Evolutionary conservation across 2,329 filamentous ascomycete species (phyloP).

Genomic region (Didymella keratinophila): DNA sequence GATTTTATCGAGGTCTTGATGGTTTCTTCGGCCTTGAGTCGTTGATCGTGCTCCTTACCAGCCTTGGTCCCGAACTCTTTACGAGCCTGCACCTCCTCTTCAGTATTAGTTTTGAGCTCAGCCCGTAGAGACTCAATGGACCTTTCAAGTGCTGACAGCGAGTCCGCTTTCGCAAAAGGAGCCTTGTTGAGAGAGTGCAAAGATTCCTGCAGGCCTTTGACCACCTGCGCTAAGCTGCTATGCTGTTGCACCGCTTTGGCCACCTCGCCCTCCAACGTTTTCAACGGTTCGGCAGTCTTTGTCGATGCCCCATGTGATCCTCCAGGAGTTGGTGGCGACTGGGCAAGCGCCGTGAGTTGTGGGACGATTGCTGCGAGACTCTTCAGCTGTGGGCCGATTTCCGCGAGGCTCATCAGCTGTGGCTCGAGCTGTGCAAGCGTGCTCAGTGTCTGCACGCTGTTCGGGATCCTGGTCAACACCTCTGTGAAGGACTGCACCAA

Average conservation of each 20-base stretch:
- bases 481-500: conserved; percentile 7
- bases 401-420: not conserved
- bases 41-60: conserved; percentile 7
- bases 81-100: not conserved
- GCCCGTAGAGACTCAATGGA: not conserved
- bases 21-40: not conserved
- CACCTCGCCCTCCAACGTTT: not conserved
- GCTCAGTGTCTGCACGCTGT: not conserved
- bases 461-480: conserved; percentile 9
- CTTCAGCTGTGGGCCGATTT: not conserved
- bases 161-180: conserved; percentile 7
- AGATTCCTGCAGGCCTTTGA: conserved; percentile 4
- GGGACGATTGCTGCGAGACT: not conserved
- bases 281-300: not conserved
- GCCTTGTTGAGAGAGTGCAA: conserved; percentile 2
- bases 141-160: not conserved
- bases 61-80: conserved; percentile 9
- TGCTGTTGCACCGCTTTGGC: not conserved
- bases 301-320: not conserved
- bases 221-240: not conserved
- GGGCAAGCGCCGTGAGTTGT: conserved; percentile 9
- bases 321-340: not conserved
- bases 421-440: conserved; percentile 6
- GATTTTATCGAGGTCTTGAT: not conserved
- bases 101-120: not conserved